Conservation (phyloP, 2,329 filamentous ascomycete genomes). For the Curvularia verruculosa region DNA sequence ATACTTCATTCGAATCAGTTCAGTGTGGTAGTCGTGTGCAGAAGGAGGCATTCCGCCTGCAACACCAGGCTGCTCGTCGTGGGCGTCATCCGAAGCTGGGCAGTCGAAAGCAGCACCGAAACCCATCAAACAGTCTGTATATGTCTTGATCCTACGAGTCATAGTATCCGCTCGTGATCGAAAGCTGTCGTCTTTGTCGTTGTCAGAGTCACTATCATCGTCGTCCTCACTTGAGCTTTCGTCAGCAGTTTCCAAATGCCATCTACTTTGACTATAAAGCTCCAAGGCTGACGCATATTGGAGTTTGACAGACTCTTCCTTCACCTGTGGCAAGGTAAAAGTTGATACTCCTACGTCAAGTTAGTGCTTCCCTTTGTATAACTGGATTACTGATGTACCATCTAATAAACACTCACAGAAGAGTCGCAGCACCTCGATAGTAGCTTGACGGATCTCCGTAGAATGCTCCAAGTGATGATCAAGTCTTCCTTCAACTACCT, state of each 20-base stretch:
- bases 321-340: neutral
- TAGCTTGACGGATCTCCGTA: constrained; percentile 17
- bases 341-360: neutral
- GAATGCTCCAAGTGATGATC: constrained; percentile 26
- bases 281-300: neutral
- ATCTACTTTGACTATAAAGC: neutral
- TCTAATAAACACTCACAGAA: neutral
- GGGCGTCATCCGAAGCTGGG: constrained; percentile 24
- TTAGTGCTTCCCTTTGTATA: neutral
- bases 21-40: constrained; percentile 21
- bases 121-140: constrained; percentile 25
- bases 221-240: neutral
- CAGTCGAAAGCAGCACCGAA: constrained; percentile 22
- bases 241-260: neutral
- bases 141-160: constrained; percentile 8
- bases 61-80: constrained; percentile 11
- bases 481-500: constrained; percentile 16
- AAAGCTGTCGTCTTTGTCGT: neutral
- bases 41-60: constrained; percentile 13
- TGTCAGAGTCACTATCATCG: neutral
- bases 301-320: neutral
- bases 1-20: neutral
- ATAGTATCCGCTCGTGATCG: constrained; percentile 5
- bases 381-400: neutral
- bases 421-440: constrained; percentile 17